Evolutionary conservation across 768 basidiomycete genomes (phyloP).

Genomic region (Leucocoprinus leucothites): DNA sequence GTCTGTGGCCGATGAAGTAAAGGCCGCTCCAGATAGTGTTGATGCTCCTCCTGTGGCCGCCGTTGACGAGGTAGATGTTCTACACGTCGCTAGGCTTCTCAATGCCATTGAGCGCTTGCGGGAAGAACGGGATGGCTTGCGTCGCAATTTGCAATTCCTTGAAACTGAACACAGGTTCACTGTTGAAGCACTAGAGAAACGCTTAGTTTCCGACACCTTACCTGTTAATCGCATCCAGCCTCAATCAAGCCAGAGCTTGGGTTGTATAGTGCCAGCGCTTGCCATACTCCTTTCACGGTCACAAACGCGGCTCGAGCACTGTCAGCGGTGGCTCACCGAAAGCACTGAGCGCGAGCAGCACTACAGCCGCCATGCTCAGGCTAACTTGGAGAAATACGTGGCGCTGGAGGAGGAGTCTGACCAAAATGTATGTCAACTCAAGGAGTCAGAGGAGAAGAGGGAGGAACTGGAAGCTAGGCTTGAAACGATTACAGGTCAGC

Average conservation of each 20-base stretch:
- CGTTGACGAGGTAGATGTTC: slow-evolving; percentile 30
- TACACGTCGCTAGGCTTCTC: slow-evolving; percentile 54
- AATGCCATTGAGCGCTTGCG: slow-evolving; percentile 66
- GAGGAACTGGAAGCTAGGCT: slow-evolving; percentile 32
- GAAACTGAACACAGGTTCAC: slow-evolving; percentile 65
- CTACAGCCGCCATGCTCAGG: background rate
- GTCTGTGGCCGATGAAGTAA: background rate
- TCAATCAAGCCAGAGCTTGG: slow-evolving; percentile 18
- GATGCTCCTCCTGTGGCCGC: background rate
- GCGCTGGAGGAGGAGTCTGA: slow-evolving; percentile 12
- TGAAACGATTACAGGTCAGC: slow-evolving; percentile 32
- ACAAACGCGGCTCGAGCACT: slow-evolving; percentile 1
- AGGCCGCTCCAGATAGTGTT: background rate
- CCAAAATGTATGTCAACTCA: slow-evolving; percentile 18
- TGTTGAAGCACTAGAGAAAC: slow-evolving; percentile 55
- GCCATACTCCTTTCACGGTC: background rate
- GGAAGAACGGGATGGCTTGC: slow-evolving; percentile 59
- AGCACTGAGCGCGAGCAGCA: slow-evolving; percentile 2
- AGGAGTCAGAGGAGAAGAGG: slow-evolving; percentile 20
- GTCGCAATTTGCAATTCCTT: slow-evolving; percentile 64
- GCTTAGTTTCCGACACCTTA: slow-evolving; percentile 26
- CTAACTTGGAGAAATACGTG: background rate
- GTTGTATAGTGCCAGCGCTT: slow-evolving; percentile 13
- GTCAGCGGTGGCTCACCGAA: background rate
- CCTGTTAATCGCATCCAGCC: slow-evolving; percentile 21